These are phyloP conservation scores for Hortiboletus campestris DNA, from an alignment of 768 basidiomycete species.

Conservation along the genomic window DNA sequence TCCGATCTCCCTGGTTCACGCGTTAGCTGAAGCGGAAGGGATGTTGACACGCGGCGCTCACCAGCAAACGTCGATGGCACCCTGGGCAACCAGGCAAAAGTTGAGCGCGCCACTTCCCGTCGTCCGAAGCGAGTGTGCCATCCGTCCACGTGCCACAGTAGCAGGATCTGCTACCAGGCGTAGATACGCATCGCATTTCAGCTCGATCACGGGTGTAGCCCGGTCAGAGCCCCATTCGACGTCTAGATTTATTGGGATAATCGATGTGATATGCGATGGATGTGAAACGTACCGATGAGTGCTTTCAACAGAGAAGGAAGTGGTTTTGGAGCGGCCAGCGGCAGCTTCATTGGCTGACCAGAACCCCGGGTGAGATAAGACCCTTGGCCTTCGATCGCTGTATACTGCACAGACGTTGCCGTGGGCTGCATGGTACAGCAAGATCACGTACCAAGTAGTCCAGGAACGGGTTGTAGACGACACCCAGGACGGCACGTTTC, in stretches of 20 bases:
- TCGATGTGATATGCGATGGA: not conserved
- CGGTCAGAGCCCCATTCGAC: slow-evolving; percentile 91
- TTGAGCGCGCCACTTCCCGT: slow-evolving; percentile 84
- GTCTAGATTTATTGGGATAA: slow-evolving; percentile 37
- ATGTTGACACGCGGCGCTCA: slow-evolving; percentile 30
- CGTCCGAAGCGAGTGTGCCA: slow-evolving; percentile 82
- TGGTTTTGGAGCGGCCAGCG: slow-evolving; percentile 60
- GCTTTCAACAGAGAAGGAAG: slow-evolving; percentile 71
- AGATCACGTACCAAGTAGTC: slow-evolving; percentile 58
- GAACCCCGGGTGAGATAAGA: slow-evolving; percentile 62
- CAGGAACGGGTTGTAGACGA: slow-evolving; percentile 90
- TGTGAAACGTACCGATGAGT: slow-evolving; percentile 51
- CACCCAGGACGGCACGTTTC: slow-evolving; percentile 77
- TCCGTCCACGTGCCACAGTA: slow-evolving; percentile 58
- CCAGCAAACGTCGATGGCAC: slow-evolving; percentile 87
- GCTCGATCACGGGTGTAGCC: slow-evolving; percentile 46
- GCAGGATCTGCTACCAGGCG: slow-evolving; percentile 70
- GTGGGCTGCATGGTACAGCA: not conserved
- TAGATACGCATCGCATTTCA: slow-evolving; percentile 67
- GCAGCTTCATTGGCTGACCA: slow-evolving; percentile 52
- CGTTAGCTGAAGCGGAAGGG: not conserved
- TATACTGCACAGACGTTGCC: slow-evolving; percentile 49
- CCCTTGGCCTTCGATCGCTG: slow-evolving; percentile 73
- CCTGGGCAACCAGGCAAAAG: slow-evolving; percentile 84
- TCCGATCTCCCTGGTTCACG: slow-evolving; percentile 68